These are phyloP conservation scores for Paramyrothecium roridum DNA, from an alignment of 2,329 filamentous ascomycete species.

Conservation along the genomic window DNA sequence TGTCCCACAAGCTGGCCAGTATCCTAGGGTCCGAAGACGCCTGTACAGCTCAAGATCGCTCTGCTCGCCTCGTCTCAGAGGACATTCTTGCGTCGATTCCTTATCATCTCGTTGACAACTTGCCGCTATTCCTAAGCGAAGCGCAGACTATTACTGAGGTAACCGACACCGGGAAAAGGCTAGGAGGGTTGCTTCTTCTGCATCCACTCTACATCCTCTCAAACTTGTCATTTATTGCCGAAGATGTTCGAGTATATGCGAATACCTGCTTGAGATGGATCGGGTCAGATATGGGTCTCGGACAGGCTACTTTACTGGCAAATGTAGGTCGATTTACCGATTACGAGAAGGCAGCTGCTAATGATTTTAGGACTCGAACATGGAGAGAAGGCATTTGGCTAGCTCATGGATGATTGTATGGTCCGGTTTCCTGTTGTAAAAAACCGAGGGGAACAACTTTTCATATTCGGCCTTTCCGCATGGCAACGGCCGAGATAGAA, in stretches of 20 bases:
- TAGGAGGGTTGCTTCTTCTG: neutral
- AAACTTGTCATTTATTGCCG: neutral
- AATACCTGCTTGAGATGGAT: neutral
- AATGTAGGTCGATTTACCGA: neutral
- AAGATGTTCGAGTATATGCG: neutral
- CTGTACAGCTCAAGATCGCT: neutral
- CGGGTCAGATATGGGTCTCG: neutral
- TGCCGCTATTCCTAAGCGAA: neutral
- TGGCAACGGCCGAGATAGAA: no score
- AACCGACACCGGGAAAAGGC: neutral
- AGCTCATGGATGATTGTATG: neutral
- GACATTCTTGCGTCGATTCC: conserved; percentile 1
- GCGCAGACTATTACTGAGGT: neutral
- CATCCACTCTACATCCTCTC: neutral
- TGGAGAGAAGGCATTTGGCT: neutral
- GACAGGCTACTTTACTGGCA: neutral
- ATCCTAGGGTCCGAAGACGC: neutral
- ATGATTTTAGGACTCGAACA: neutral
- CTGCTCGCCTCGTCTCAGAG: neutral
- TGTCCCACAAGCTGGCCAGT: neutral
- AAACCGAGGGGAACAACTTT: neutral
- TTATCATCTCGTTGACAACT: neutral
- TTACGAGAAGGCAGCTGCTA: neutral
- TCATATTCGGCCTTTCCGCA: no score
- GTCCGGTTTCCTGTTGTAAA: neutral